phyloP scores from a whole-genome alignment of 2,329 filamentous ascomycete species.

The Chalaropsis thielavioides region DNA sequence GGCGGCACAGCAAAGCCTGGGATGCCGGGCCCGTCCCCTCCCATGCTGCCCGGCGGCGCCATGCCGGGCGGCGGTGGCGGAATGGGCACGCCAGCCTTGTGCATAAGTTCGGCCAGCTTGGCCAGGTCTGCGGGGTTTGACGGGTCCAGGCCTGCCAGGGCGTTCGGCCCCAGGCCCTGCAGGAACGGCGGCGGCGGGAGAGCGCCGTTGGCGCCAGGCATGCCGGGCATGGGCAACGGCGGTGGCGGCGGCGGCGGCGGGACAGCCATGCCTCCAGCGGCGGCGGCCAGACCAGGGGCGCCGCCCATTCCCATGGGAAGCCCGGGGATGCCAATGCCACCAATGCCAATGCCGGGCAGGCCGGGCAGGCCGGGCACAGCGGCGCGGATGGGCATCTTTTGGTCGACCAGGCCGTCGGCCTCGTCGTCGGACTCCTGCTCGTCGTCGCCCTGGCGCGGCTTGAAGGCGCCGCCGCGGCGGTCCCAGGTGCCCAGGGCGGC shows the following conservation, averaged over 20 bases:
- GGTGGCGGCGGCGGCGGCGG: slow-evolving; percentile 23
- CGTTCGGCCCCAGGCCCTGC: slow-evolving; percentile 34
- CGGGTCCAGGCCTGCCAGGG: slow-evolving; percentile 41
- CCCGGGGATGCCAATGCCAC: slow-evolving; percentile 2
- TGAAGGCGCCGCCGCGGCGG: slow-evolving; percentile 58
- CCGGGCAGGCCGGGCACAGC: slow-evolving; percentile 35
- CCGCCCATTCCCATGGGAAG: neutral
- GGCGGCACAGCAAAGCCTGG: slow-evolving; percentile 24
- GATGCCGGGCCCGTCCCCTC: slow-evolving; percentile 23
- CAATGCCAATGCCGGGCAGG: slow-evolving; percentile 26
- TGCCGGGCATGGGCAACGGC: slow-evolving; percentile 24
- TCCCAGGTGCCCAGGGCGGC: slow-evolving; percentile 93
- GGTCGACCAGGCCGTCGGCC: slow-evolving; percentile 80
- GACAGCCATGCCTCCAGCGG: neutral
- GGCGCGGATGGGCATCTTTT: slow-evolving; percentile 57
- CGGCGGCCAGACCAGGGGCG: neutral
- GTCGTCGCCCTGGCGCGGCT: slow-evolving; percentile 77
- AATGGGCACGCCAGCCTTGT: slow-evolving; percentile 47
- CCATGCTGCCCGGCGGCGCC: slow-evolving; percentile 27
- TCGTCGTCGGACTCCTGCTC: slow-evolving; percentile 90
- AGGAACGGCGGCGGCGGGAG: slow-evolving; percentile 38
- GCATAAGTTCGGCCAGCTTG: slow-evolving; percentile 49
- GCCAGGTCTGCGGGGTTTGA: slow-evolving; percentile 47
- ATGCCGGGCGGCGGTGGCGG: slow-evolving; percentile 40
- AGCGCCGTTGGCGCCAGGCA: slow-evolving; percentile 38